Evolutionary conservation across 768 basidiomycete species (phyloP).

Genomic region (Mrakia frigida): DNA sequence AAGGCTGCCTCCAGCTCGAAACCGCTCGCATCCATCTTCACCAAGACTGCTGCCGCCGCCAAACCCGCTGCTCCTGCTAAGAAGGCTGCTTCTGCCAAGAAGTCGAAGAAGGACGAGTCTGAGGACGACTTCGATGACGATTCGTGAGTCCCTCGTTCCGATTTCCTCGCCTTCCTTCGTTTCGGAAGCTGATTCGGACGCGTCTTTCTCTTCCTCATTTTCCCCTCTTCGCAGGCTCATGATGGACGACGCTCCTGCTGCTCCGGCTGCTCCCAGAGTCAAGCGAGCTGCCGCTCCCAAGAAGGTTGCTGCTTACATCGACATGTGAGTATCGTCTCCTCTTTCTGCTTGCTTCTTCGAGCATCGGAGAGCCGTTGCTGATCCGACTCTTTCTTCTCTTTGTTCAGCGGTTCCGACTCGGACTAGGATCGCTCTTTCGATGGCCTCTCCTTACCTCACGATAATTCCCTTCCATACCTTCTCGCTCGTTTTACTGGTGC

Average conservation of each 20-base stretch:
- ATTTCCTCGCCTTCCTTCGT: too few species aligned
- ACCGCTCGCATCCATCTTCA: constrained; percentile 1
- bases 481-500: too few species aligned
- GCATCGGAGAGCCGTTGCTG: too few species aligned
- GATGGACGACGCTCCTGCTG: constrained; percentile 36
- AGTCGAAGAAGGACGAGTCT: constrained; percentile 50
- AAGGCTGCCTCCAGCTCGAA: background rate
- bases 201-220: background rate
- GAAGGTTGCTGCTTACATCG: constrained; percentile 38
- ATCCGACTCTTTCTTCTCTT: background rate
- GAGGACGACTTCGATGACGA: constrained; percentile 45
- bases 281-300: constrained; percentile 37
- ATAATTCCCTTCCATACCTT: background rate
- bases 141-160: background rate
- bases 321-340: background rate
- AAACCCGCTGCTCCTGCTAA: constrained; percentile 33
- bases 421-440: background rate
- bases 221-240: background rate
- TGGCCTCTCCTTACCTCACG: background rate
- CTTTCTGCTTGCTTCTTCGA: too few species aligned
- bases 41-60: constrained; percentile 16
- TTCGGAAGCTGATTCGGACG: background rate
- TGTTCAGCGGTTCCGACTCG: background rate
- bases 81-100: constrained; percentile 30
- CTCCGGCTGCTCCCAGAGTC: constrained; percentile 35